Evolutionary conservation across 805 yeast genomes (phyloP).

Genomic region (Spathaspora gorwiae): DNA sequence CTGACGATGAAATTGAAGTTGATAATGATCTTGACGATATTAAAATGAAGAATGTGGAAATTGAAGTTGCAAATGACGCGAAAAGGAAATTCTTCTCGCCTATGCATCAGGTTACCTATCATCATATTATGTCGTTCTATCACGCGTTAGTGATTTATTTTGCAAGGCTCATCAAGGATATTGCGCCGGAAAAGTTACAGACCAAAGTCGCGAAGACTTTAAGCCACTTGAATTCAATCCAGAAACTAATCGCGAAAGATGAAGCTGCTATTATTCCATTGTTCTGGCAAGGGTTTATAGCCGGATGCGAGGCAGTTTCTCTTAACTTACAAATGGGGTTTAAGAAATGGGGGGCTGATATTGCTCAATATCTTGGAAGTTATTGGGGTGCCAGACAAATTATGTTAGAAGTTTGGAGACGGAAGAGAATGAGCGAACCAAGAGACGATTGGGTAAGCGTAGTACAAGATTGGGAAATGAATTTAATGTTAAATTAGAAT

Average conservation of each 20-base stretch:
- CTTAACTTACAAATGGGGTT: slow-evolving; percentile 56
- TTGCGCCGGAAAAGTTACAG: slow-evolving; percentile 55
- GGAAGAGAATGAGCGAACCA: slow-evolving; percentile 55
- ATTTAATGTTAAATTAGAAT: slow-evolving; percentile 65
- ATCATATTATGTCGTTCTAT: slow-evolving; percentile 77
- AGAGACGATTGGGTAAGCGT: slow-evolving; percentile 76
- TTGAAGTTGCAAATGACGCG: slow-evolving; percentile 8
- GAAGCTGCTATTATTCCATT: slow-evolving; percentile 65
- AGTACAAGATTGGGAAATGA: slow-evolving; percentile 79
- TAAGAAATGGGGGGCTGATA: slow-evolving; percentile 69
- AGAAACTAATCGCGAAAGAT: slow-evolving; percentile 49
- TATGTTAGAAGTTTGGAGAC: slow-evolving; percentile 80
- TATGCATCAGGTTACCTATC: slow-evolving; percentile 69
- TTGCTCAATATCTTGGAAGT: slow-evolving; percentile 55
- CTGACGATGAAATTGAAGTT: background rate
- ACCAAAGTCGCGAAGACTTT: slow-evolving; percentile 57
- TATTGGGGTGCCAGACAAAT: slow-evolving; percentile 85
- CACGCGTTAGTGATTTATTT: slow-evolving; percentile 69
- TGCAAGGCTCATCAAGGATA: slow-evolving; percentile 56
- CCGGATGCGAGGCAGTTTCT: slow-evolving; percentile 75
- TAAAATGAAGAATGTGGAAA: slow-evolving; percentile 6
- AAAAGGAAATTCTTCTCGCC: slow-evolving; percentile 40
- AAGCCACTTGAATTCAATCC: slow-evolving; percentile 59
- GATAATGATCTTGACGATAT: slow-evolving; percentile 6
- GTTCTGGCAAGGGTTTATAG: slow-evolving; percentile 86